Conservation (phyloP, 179 eudicot species). For the Beta lomatogona region DNA sequence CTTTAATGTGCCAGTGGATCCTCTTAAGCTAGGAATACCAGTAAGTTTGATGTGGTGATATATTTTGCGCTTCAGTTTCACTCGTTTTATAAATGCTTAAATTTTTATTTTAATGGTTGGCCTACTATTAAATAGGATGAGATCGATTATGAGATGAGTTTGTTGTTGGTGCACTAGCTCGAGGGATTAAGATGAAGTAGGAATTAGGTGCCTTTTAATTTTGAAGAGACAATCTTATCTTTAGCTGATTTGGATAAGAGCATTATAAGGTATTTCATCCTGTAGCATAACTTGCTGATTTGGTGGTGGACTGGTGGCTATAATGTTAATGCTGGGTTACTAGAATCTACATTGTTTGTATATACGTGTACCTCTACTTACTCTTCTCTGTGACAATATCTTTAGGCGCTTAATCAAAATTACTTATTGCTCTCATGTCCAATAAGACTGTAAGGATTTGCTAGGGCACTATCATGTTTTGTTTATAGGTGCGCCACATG, state of each 20-base stretch:
- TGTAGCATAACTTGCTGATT: slow-evolving; percentile 7
- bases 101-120: background rate
- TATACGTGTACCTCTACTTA: background rate
- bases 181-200: background rate
- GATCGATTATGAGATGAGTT: background rate
- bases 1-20: slow-evolving; percentile 84
- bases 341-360: background rate
- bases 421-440: slow-evolving; percentile 3
- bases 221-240: background rate
- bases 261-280: background rate
- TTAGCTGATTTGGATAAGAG: background rate
- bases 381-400: background rate
- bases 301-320: background rate
- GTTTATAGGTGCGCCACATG: background rate
- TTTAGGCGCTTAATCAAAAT: background rate
- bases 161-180: background rate
- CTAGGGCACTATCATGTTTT: background rate
- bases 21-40: slow-evolving; percentile 80
- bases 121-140: background rate
- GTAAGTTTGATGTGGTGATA: slow-evolving; percentile 45
- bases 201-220: background rate
- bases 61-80: background rate
- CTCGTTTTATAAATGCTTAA: background rate
- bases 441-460: background rate
- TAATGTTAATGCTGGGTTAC: background rate